These are phyloP conservation scores for Didymella lethalis DNA, from an alignment of 2,329 filamentous ascomycete species.

Conservation along the genomic window DNA sequence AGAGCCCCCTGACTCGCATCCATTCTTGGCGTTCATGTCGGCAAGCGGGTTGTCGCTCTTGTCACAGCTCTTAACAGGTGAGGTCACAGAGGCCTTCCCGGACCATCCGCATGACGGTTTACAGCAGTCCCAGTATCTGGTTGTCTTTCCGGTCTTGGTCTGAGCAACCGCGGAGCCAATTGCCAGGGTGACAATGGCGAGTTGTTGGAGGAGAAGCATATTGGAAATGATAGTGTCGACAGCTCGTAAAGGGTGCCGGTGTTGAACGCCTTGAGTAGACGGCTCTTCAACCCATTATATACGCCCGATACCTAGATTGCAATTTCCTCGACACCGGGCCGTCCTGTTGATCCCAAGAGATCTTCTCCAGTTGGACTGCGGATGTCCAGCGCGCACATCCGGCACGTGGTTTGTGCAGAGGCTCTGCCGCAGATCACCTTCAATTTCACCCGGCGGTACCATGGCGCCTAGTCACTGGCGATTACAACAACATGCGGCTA, in stretches of 20 bases:
- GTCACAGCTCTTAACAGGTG: slow-evolving; percentile 64
- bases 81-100: slow-evolving; percentile 63
- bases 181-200: slow-evolving; percentile 38
- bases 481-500: neutral
- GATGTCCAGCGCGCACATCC: slow-evolving; percentile 13
- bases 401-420: slow-evolving; percentile 14
- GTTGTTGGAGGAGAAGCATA: slow-evolving; percentile 41
- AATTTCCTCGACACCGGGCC: neutral
- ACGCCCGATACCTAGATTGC: neutral
- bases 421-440: slow-evolving; percentile 16
- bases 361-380: neutral
- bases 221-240: slow-evolving; percentile 11
- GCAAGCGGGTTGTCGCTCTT: slow-evolving; percentile 63
- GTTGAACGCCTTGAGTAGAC: neutral
- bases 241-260: neutral
- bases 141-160: slow-evolving; percentile 42
- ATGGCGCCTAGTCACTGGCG: slow-evolving; percentile 10
- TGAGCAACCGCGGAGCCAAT: slow-evolving; percentile 40
- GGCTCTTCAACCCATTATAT: slow-evolving; percentile 4
- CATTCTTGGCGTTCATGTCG: slow-evolving; percentile 59
- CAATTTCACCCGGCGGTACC: slow-evolving; percentile 24
- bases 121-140: slow-evolving; percentile 67
- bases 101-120: slow-evolving; percentile 72
- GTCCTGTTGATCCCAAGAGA: neutral
- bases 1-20: slow-evolving; percentile 62